Evolutionary conservation across 768 basidiomycete genomes (phyloP).

Genomic region (Auricularia auricula-judae): DNA sequence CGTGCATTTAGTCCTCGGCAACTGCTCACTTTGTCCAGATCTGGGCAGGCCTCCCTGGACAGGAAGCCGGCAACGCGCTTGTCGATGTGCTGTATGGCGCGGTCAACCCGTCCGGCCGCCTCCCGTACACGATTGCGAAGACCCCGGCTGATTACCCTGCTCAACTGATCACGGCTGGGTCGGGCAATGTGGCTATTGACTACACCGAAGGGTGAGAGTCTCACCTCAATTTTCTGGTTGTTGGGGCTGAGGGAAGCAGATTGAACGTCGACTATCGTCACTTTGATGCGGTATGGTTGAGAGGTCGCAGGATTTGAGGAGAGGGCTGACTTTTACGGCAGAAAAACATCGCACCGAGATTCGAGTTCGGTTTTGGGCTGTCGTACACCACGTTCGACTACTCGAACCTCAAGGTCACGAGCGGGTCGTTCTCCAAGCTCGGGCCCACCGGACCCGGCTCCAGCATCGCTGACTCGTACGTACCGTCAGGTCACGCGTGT

Average conservation of each 20-base stretch:
- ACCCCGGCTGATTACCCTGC: conserved; percentile 23
- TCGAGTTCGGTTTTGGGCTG: conserved; percentile 39
- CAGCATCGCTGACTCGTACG: conserved; percentile 40
- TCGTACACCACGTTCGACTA: conserved; percentile 50
- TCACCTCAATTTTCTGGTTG: too few species aligned
- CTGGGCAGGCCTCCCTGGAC: conserved; percentile 52
- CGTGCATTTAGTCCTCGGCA: too few species aligned
- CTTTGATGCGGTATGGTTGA: conserved; percentile 31
- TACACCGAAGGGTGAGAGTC: conserved; percentile 33
- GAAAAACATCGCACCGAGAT: conserved; percentile 31
- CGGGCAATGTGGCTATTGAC: background rate
- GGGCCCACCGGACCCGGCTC: conserved; percentile 37
- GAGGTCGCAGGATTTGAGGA: background rate
- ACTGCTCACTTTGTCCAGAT: conserved; percentile 23
- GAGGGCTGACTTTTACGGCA: conserved; percentile 8
- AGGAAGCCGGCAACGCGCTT: conserved; percentile 56
- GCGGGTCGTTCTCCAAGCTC: conserved; percentile 9
- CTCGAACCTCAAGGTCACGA: conserved; percentile 30
- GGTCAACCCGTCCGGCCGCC: conserved; percentile 49
- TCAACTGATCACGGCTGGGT: conserved; percentile 26
- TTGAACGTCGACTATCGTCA: conserved; percentile 48
- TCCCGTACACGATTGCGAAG: conserved; percentile 32
- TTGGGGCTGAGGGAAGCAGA: conserved; percentile 39
- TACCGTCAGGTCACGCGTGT: background rate
- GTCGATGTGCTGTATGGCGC: conserved; percentile 68